Conservation (phyloP, 768 basidiomycete species). For the Boletus sp. region DNA sequence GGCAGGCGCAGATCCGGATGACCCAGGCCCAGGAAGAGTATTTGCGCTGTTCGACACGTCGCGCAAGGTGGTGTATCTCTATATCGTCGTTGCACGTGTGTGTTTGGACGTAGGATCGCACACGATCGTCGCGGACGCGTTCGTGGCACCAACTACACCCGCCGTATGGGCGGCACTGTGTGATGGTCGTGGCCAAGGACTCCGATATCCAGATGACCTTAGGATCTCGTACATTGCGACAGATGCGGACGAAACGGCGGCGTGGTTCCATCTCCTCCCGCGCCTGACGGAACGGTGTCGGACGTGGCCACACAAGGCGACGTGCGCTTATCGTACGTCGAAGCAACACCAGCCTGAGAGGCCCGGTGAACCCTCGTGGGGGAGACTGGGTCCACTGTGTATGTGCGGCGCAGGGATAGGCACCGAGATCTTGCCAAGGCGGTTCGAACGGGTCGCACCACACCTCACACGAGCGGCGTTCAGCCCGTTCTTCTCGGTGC, state of each 20-base stretch:
- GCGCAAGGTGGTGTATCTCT: conserved; percentile 26
- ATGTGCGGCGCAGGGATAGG: conserved; percentile 13
- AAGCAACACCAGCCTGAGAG: conserved; percentile 25
- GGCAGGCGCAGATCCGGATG: background rate
- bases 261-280: conserved; percentile 53
- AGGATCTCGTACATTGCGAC: conserved; percentile 15
- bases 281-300: conserved; percentile 52
- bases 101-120: conserved; percentile 41
- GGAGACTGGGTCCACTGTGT: conserved; percentile 8
- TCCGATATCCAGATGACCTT: background rate
- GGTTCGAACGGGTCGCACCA: conserved; percentile 39
- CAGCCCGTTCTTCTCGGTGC: conserved; percentile 49
- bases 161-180: background rate
- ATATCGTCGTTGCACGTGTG: conserved; percentile 45
- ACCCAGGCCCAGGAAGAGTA: conserved; percentile 5
- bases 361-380: conserved; percentile 2
- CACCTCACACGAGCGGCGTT: conserved; percentile 51
- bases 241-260: conserved; percentile 18
- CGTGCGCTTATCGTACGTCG: conserved; percentile 22
- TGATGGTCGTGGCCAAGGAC: background rate
- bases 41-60: conserved; percentile 19
- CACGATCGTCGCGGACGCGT: conserved; percentile 49
- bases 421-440: conserved; percentile 8
- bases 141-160: conserved; percentile 36
- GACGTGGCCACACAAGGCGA: conserved; percentile 48